A percentile compares a stretch with the other conserved stretches of the same genome.
These are phyloP conservation scores for Sequoiadendron giganteum DNA, from an alignment of 75 land plant species.

Conservation along the genomic window DNA sequence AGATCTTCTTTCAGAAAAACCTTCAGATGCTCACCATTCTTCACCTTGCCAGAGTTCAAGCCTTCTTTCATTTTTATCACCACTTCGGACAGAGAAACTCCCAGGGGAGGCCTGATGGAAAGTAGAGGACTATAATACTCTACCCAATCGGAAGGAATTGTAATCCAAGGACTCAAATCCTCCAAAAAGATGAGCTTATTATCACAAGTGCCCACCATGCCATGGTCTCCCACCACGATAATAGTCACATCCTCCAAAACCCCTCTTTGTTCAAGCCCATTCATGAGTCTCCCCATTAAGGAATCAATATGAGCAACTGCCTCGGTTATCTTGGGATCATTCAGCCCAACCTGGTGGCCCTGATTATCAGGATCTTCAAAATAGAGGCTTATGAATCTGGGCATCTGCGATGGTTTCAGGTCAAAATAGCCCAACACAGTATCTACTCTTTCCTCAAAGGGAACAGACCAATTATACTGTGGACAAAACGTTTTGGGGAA, in stretches of 20 bases:
- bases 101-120: constrained; percentile 64
- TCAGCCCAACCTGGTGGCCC: constrained; percentile 77
- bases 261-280: constrained; percentile 68
- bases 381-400: constrained; percentile 66
- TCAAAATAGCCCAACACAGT: constrained; percentile 69
- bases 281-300: constrained; percentile 68
- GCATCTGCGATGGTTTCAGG: constrained; percentile 42
- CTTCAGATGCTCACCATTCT: constrained; percentile 59
- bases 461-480: constrained; percentile 58
- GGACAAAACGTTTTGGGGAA: constrained; percentile 51
- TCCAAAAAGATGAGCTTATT: constrained; percentile 70
- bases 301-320: constrained; percentile 64
- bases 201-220: constrained; percentile 90
- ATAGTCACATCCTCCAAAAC: constrained; percentile 80
- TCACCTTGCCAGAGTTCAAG: constrained; percentile 73
- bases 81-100: constrained; percentile 29
- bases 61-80: constrained; percentile 66
- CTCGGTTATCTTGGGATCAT: constrained; percentile 68
- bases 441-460: constrained; percentile 78
- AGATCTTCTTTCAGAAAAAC: constrained; percentile 83
- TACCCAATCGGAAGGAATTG: constrained; percentile 53
- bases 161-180: constrained; percentile 63
- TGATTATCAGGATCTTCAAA: constrained; percentile 86
- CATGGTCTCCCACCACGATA: constrained; percentile 84
- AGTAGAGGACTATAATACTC: constrained; percentile 63